phyloP scores from a whole-genome alignment of 768 basidiomycete genomes.

The Tremella yokohamensis region DNA sequence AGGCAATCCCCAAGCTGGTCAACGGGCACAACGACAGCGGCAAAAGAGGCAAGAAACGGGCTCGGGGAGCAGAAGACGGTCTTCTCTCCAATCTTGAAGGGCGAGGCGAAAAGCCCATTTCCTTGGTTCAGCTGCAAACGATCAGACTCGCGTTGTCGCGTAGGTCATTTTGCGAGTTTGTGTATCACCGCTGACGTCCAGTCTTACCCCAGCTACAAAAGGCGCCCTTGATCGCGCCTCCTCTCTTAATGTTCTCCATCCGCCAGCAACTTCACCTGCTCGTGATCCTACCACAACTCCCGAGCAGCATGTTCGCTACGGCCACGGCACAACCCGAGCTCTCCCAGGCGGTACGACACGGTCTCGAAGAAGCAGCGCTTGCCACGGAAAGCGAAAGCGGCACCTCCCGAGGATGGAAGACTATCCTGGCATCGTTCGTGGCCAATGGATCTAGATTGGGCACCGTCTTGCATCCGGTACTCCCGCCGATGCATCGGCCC shows the following conservation, averaged over 20 bases:
- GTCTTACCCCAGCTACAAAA: slow-evolving; percentile 30
- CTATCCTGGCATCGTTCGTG: slow-evolving; percentile 22
- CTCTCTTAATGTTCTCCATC: slow-evolving; percentile 37
- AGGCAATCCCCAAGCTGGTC: background rate
- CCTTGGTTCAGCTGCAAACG: too few relatives aligned
- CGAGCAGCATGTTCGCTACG: slow-evolving; percentile 9
- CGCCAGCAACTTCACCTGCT: slow-evolving; percentile 38
- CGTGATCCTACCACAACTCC: slow-evolving; percentile 21
- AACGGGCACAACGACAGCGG: slow-evolving; percentile 14
- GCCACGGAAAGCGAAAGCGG: slow-evolving; percentile 32
- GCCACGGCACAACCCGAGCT: slow-evolving; percentile 4
- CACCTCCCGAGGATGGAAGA: slow-evolving; percentile 40
- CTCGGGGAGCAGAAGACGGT: slow-evolving; percentile 44
- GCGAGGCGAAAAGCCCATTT: slow-evolving; percentile 12
- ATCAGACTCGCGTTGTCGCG: too few relatives aligned
- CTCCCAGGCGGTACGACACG: background rate
- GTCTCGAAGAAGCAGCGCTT: slow-evolving; percentile 30
- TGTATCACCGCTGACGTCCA: slow-evolving; percentile 8
- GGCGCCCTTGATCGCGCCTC: slow-evolving; percentile 30
- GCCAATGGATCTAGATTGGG: background rate
- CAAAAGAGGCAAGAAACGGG: slow-evolving; percentile 49
- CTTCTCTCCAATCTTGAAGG: slow-evolving; percentile 45
- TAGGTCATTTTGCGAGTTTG: background rate
- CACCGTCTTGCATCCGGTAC: slow-evolving; percentile 38
- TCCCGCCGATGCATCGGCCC: slow-evolving; percentile 41